phyloP scores from a whole-genome alignment of 352 stramenopile genomes.

The Pythium aristosporum region DNA sequence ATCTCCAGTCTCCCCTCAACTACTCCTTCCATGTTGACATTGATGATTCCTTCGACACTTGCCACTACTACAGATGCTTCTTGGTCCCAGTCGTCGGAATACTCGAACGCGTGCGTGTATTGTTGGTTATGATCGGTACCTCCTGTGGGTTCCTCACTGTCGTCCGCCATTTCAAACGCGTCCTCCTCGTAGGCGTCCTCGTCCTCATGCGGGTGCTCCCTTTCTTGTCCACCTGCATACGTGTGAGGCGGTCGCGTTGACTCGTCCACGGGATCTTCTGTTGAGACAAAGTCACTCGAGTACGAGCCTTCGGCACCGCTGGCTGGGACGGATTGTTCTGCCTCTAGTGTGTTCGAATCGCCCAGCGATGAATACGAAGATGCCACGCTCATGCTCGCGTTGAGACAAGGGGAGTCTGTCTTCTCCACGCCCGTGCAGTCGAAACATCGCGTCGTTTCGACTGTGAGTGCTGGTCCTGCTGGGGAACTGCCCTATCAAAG shows the following conservation, averaged over 20 bases:
- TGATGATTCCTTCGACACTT: neutral
- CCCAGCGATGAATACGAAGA: slow-evolving; percentile 1
- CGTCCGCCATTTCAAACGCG: slow-evolving; percentile 10
- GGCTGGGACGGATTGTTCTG: neutral
- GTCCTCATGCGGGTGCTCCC: neutral
- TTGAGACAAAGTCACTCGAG: neutral
- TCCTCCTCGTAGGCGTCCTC: slow-evolving; percentile 14
- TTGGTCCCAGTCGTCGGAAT: slow-evolving; percentile 11
- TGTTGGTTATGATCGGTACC: neutral
- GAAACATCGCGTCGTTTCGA: slow-evolving; percentile 7
- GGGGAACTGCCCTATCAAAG: neutral
- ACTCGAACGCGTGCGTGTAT: neutral
- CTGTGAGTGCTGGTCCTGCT: neutral
- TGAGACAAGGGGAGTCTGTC: neutral
- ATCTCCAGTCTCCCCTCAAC: neutral
- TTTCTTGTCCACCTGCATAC: neutral
- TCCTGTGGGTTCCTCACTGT: neutral
- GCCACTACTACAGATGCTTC: neutral
- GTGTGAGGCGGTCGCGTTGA: too few species aligned
- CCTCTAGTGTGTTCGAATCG: neutral
- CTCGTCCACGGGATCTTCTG: neutral
- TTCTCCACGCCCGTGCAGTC: neutral
- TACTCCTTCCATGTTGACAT: neutral
- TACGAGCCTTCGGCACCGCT: slow-evolving; percentile 1
- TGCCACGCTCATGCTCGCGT: slow-evolving; percentile 2